Conservation (phyloP, 2,329 filamentous ascomycete species). For the Colletotrichum kahawae region DNA sequence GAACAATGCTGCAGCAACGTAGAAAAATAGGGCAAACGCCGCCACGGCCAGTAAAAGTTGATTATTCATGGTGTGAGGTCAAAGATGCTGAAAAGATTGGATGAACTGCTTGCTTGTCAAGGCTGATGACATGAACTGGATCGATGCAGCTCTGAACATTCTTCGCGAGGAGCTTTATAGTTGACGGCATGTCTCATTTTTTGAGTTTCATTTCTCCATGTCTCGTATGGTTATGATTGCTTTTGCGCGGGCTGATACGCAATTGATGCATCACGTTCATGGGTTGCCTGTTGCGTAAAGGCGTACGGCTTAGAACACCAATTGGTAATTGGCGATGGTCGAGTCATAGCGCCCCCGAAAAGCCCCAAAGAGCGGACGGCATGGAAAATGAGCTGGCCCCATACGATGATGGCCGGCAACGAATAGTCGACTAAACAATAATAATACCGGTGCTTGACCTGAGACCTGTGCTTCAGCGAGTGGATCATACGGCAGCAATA, state of each 20-base stretch:
- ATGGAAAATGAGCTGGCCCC: background rate
- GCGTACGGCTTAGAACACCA: background rate
- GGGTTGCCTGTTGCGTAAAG: background rate
- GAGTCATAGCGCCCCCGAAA: background rate
- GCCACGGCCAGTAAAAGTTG: background rate
- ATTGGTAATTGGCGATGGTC: background rate
- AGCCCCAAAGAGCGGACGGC: background rate
- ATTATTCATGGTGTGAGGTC: background rate
- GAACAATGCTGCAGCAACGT: background rate
- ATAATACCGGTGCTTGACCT: background rate
- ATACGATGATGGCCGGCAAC: background rate
- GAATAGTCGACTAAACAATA: background rate
- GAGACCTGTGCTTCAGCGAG: background rate
- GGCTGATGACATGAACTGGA: background rate
- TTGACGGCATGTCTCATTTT: background rate
- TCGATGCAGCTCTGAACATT: background rate
- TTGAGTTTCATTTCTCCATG: background rate
- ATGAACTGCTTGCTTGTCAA: background rate
- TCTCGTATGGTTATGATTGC: background rate
- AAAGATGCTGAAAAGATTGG: background rate
- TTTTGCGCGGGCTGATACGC: background rate
- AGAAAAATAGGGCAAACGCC: background rate
- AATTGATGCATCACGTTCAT: background rate
- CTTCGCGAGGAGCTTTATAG: background rate
- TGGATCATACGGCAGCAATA: background rate